Evolutionary conservation across 1,139 yeast species (phyloP), one percentile per base, ranked within the genome.

Genomic region (Protomyces gravidus): DNA sequence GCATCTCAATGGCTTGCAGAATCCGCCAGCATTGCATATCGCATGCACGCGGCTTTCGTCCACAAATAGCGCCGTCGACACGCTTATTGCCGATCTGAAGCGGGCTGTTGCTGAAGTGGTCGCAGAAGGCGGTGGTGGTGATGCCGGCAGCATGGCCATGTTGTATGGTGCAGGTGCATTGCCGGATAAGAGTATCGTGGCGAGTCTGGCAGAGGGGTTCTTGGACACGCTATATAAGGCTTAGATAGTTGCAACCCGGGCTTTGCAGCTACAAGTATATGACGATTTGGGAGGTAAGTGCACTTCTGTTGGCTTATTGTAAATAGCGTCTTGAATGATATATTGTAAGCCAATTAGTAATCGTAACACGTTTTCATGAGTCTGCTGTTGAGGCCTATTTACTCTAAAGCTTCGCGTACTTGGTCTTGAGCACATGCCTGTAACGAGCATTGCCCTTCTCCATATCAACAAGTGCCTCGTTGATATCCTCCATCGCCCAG

Each of bases 11-110:
- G 79, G 96, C 0, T 76, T 92, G 63, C 98, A 92, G 72, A 80
- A 81, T 61, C 98, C 98, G 1, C 80, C 96, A 0, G 96, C 97
- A 0, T 74, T 92, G 53, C 98, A 92, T 71, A 77, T 92, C 69
- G 97, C 97, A 0, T 79, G 88, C 46, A 92, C 98, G 0, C 77
- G 79, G 62, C 78, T 89, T 48, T 30, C 36, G 13, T 28, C 32
- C 13, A 82, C 95, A 0, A 80, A 81, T 1, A 76, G 80, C 0
- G 82, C 82, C 0, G 79, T 85, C 33, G 85, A 82, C 61, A 83
- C 81, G 36, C 77, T 92, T 65, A 73, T 86, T 30, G 66, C 67
- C 0, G 88, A 82, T 62, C 74, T 92, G 59, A 76, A 78, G 52
- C 72, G 67, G 0, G 71, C 79, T 15, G 81, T 86, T 1, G 67